Base-by-base conservation (phyloP, 1,139 yeast species). In the Debaryomyces nepalensis region DNA sequence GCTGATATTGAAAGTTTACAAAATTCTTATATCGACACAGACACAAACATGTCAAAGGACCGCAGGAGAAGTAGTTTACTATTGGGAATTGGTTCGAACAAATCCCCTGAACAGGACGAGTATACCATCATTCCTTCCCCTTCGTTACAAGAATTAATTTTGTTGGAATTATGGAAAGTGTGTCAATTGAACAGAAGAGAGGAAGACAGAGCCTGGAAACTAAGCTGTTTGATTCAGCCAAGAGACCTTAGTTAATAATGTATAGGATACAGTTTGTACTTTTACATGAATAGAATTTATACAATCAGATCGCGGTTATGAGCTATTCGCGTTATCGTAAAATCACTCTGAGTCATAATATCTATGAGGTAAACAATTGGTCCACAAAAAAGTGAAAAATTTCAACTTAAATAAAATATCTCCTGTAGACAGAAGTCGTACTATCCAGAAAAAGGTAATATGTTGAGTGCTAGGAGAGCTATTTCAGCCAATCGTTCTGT, bases 1-100 rank as follows among this genome's bases (percentile, higher is more conserved):
- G 83, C 91, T n/a, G 89, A 84, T 50, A 69, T 89, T 34, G 96
- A 88, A 63, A 78, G 78, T 44, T 75, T 87, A 51, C 97, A 90
- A 63, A 79, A 83, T 41, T 75, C 84, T 0, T 87, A 84, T 58
- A 45, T 39, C 4, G 45, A 47, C 15, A 53, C 51, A 5, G 45
- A 46, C 4, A 46, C 49, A 7, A 51, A 45, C n/a, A 30, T 42
- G 5, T 33, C 46, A 2, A 47, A 42, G 18, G 46, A 46, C 4
- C 41, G 40, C n/a, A 50, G 41, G 21, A 50, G 63, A 42, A 52
- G 53, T 38, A 61, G 68, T 44, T 44, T 61, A 27, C 46, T 59
- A 20, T 56, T 57, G 12, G 45, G 33, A 5, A 26, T 54, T 16
- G 39, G 42, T 24, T 39, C 37, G 10, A 41, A 29, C 14, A 48